phyloP scores from a whole-genome alignment of 1,284 basidiomycete species.

The Vanrija sp. region DNA sequence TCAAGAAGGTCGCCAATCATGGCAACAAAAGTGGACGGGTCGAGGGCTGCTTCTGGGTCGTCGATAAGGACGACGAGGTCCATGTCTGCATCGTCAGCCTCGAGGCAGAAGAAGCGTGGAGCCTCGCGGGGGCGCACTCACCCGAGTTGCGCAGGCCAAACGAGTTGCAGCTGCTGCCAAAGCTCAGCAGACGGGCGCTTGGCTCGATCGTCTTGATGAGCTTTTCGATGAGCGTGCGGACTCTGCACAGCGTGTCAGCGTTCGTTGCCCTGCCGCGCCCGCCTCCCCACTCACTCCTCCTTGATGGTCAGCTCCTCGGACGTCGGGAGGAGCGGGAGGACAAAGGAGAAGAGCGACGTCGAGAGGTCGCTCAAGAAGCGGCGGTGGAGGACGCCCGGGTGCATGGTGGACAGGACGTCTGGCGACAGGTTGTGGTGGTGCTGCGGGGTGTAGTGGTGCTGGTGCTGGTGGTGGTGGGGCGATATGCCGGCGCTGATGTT shows the following conservation, averaged over 20 bases:
- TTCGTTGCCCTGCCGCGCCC: not conserved
- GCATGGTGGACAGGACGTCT: slow-evolving; percentile 28
- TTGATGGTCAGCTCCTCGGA: slow-evolving; percentile 86
- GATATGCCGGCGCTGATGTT: not conserved
- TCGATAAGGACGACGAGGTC: slow-evolving; percentile 95
- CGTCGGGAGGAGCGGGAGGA: slow-evolving; percentile 82
- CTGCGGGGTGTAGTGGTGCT: not conserved
- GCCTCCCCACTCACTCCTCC: slow-evolving; percentile 63
- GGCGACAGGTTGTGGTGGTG: not conserved
- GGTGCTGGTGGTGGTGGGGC: not conserved
- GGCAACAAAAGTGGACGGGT: slow-evolving; percentile 85
- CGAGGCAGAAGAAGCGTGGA: not conserved
- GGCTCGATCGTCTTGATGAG: slow-evolving; percentile 93
- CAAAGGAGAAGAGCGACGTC: slow-evolving; percentile 55
- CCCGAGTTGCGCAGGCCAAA: slow-evolving; percentile 92
- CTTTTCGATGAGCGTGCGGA: slow-evolving; percentile 86
- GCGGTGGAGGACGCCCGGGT: slow-evolving; percentile 43
- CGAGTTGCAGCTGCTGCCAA: slow-evolving; percentile 91
- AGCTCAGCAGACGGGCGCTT: slow-evolving; percentile 82
- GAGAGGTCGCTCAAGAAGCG: slow-evolving; percentile 50
- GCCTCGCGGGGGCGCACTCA: slow-evolving; percentile 47
- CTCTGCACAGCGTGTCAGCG: slow-evolving; percentile 45
- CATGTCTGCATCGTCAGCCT: slow-evolving; percentile 66
- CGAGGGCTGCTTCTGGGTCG: slow-evolving; percentile 60
- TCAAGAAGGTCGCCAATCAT: slow-evolving; percentile 90